Conservation (phyloP, 805 yeast species). For the Candida oleophila region DNA sequence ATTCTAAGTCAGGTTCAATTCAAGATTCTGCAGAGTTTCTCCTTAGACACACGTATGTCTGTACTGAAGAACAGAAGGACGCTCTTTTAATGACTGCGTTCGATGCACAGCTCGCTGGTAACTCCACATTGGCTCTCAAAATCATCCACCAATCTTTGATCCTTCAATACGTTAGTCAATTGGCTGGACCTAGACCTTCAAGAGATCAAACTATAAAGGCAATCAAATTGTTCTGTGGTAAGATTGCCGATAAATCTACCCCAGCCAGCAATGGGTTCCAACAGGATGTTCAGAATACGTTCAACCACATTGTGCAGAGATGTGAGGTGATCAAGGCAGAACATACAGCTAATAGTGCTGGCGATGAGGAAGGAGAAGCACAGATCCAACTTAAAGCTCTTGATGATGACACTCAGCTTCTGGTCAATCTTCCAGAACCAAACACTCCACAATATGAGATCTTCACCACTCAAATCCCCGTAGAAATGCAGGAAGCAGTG, state of each 20-base stretch:
- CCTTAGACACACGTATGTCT: conserved; percentile 61
- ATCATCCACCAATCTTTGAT: conserved; percentile 80
- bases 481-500: conserved; percentile 72
- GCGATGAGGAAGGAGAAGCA: conserved; percentile 56
- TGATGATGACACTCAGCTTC: conserved; percentile 77
- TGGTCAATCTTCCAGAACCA: conserved; percentile 64
- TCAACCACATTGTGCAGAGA: conserved; percentile 70
- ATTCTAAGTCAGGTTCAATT: conserved; percentile 55
- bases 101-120: conserved; percentile 69
- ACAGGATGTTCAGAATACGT: conserved; percentile 73
- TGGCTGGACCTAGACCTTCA: conserved; percentile 32
- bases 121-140: conserved; percentile 53
- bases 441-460: conserved; percentile 55
- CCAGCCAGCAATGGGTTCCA: conserved; percentile 71
- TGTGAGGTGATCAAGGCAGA: conserved; percentile 66
- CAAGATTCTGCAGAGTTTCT: conserved; percentile 52
- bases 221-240: conserved; percentile 65
- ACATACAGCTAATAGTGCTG: conserved; percentile 28
- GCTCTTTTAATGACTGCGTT: conserved; percentile 91
- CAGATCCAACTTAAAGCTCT: conserved; percentile 85
- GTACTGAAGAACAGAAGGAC: conserved; percentile 84
- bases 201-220: conserved; percentile 38
- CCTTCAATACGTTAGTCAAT: conserved; percentile 64
- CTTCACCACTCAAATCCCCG: conserved; percentile 55
- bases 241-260: conserved; percentile 48